Conservation (phyloP, 2,329 filamentous ascomycete species). For the Davidsoniella virescens region DNA sequence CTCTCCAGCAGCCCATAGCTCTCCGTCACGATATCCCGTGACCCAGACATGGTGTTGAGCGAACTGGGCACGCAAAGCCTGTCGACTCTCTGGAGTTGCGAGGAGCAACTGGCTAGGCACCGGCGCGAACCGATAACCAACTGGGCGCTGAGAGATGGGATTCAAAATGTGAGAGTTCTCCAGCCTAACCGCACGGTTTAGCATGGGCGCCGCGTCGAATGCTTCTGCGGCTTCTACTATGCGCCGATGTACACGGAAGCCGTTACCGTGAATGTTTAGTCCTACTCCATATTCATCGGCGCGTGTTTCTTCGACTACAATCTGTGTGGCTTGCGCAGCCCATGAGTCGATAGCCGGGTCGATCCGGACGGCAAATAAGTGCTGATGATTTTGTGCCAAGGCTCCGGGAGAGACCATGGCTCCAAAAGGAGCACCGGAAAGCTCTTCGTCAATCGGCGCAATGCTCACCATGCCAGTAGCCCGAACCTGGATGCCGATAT, state of each 20-base stretch:
- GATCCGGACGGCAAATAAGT: slow-evolving; percentile 49
- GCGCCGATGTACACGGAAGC: slow-evolving; percentile 37
- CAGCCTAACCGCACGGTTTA: slow-evolving; percentile 34
- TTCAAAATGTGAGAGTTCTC: slow-evolving; percentile 31
- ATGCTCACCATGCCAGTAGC: slow-evolving; percentile 51
- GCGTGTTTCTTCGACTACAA: slow-evolving; percentile 27
- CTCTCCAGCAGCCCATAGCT: slow-evolving; percentile 34
- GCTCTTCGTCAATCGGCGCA: slow-evolving; percentile 38
- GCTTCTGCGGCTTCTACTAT: slow-evolving; percentile 29
- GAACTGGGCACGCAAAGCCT: slow-evolving; percentile 27
- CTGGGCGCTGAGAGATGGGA: slow-evolving; percentile 29
- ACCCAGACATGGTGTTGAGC: slow-evolving; percentile 32
- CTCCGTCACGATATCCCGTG: slow-evolving; percentile 31
- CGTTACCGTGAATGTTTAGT: slow-evolving; percentile 45
- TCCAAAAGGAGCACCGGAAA: slow-evolving; percentile 35
- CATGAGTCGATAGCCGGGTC: slow-evolving; percentile 44
- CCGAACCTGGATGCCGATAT: slow-evolving; percentile 43
- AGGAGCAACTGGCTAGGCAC: slow-evolving; percentile 30
- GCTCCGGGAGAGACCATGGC: slow-evolving; percentile 48
- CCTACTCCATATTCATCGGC: slow-evolving; percentile 26
- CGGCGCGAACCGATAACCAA: slow-evolving; percentile 33
- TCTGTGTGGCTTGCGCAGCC: slow-evolving; percentile 30
- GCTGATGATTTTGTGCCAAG: slow-evolving; percentile 54
- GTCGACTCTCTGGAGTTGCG: slow-evolving; percentile 28
- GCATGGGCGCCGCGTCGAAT: slow-evolving; percentile 35